Conservation (phyloP, 305 asterid species). For the Fraxinus albicans region DNA sequence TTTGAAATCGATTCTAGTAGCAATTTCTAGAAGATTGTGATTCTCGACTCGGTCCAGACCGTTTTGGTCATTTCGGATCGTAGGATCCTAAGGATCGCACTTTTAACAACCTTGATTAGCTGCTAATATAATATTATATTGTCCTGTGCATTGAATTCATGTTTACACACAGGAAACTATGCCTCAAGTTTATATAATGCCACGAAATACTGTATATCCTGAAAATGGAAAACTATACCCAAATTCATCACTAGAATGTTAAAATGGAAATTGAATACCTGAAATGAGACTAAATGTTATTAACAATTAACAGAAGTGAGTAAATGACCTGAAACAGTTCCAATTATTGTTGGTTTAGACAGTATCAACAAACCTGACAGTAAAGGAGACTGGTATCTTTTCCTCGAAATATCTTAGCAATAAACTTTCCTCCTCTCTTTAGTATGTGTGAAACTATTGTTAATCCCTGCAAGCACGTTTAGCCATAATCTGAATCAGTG, state of each 20-base stretch:
- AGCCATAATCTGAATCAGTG: slow-evolving; percentile 24
- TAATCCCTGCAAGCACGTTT: slow-evolving; percentile 67
- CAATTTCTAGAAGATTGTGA: neutral
- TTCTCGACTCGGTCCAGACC: neutral
- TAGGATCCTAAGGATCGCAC: neutral
- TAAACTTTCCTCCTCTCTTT: slow-evolving; percentile 80
- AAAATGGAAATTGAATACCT: neutral
- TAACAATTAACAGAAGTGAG: neutral
- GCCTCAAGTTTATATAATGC: neutral
- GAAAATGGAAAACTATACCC: neutral
- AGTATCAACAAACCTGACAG: slow-evolving; percentile 63
- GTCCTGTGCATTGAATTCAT: neutral
- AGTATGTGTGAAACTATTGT: slow-evolving; percentile 94
- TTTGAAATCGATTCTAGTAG: neutral
- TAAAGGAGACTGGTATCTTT: slow-evolving; percentile 95
- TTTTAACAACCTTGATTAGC: neutral
- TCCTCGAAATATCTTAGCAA: slow-evolving; percentile 95
- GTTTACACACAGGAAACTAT: neutral
- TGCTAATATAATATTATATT: neutral
- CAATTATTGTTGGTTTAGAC: slow-evolving; percentile 11
- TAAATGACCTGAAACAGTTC: slow-evolving; percentile 9
- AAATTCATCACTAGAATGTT: neutral
- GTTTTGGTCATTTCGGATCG: neutral
- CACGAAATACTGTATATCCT: neutral
- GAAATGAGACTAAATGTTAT: neutral